Conservation (phyloP, 805 yeast species). For the Myxozyma melibiosi region DNA sequence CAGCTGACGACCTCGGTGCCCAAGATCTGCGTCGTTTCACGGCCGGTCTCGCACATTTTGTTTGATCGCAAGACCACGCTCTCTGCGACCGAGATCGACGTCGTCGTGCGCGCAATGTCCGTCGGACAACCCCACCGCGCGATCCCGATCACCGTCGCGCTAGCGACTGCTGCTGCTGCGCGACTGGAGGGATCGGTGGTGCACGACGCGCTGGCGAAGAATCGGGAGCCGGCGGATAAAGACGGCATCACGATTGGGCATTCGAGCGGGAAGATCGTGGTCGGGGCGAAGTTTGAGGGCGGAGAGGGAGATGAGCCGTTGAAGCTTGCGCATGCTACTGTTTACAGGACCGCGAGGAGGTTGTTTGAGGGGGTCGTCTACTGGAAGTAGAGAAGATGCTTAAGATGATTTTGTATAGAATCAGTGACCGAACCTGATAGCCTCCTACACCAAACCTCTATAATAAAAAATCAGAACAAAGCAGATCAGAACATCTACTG, state of each 20-base stretch:
- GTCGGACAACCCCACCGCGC: slow-evolving; percentile 24
- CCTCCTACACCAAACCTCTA: too few relatives aligned
- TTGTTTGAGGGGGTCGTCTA: slow-evolving; percentile 12
- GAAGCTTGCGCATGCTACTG: slow-evolving; percentile 10
- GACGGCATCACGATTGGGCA: slow-evolving; percentile 15
- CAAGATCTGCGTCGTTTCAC: slow-evolving; percentile 14
- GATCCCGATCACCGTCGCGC: slow-evolving; percentile 14
- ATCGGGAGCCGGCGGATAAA: not conserved
- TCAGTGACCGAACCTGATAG: too few relatives aligned
- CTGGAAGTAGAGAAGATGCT: not conserved
- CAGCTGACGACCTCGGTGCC: slow-evolving; percentile 3
- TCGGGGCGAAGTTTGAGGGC: slow-evolving; percentile 13
- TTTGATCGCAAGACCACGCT: not conserved
- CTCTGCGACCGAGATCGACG: slow-evolving; percentile 1
- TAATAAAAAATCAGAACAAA: too few relatives aligned
- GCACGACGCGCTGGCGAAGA: not conserved
- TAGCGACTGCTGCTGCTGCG: slow-evolving; percentile 18
- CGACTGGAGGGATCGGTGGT: slow-evolving; percentile 5
- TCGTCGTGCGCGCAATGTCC: slow-evolving; percentile 19
- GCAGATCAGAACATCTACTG: too few relatives aligned
- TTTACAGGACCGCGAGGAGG: slow-evolving; percentile 11
- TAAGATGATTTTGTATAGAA: too few relatives aligned
- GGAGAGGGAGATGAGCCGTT: not conserved
- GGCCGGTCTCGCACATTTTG: slow-evolving; percentile 3
- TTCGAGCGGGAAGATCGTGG: slow-evolving; percentile 16